These are phyloP conservation scores for Jaenimonas drosophilae DNA, from an alignment of 208 protist species.

Conservation along the genomic window DNA sequence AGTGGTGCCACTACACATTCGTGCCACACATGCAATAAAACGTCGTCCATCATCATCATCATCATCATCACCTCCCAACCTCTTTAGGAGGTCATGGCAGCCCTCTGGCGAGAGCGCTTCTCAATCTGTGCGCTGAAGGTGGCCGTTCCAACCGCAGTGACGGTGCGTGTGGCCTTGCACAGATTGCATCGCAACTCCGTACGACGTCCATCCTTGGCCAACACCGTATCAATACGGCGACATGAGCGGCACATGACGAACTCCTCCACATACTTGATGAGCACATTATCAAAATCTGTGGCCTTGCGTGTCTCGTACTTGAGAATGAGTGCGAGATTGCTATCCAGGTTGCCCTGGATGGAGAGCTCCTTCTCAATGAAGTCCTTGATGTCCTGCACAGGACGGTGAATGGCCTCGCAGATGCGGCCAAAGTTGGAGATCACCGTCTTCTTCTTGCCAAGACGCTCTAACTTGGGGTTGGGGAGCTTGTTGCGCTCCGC, in stretches of 20 bases:
- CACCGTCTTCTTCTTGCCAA: slow-evolving; percentile 89
- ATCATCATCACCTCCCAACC: not conserved
- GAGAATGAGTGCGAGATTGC: slow-evolving; percentile 79
- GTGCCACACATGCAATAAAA: too few relatives aligned
- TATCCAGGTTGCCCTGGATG: slow-evolving; percentile 74
- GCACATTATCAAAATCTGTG: slow-evolving; percentile 64
- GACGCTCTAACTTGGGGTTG: slow-evolving; percentile 64
- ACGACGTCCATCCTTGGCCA: slow-evolving; percentile 68
- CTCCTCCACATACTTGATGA: slow-evolving; percentile 84
- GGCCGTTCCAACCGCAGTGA: slow-evolving; percentile 42
- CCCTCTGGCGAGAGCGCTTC: slow-evolving; percentile 62
- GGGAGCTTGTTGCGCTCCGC: slow-evolving; percentile 74
- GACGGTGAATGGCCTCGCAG: slow-evolving; percentile 75
- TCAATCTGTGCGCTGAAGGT: slow-evolving; percentile 70
- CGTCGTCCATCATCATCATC: too few relatives aligned
- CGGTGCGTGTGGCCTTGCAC: slow-evolving; percentile 72
- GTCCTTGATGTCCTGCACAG: slow-evolving; percentile 83
- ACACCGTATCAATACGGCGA: slow-evolving; percentile 78
- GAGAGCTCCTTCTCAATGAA: slow-evolving; percentile 90
- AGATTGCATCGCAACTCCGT: slow-evolving; percentile 66
- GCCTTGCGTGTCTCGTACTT: slow-evolving; percentile 81
- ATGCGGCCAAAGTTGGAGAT: slow-evolving; percentile 89
- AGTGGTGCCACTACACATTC: too few relatives aligned
- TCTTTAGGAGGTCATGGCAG: slow-evolving; percentile 44
- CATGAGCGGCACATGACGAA: slow-evolving; percentile 90